Evolutionary conservation across 805 yeast genomes (phyloP), one percentile per base, ranked within the genome.

Genomic region (Sugiyamaella floridensis): DNA sequence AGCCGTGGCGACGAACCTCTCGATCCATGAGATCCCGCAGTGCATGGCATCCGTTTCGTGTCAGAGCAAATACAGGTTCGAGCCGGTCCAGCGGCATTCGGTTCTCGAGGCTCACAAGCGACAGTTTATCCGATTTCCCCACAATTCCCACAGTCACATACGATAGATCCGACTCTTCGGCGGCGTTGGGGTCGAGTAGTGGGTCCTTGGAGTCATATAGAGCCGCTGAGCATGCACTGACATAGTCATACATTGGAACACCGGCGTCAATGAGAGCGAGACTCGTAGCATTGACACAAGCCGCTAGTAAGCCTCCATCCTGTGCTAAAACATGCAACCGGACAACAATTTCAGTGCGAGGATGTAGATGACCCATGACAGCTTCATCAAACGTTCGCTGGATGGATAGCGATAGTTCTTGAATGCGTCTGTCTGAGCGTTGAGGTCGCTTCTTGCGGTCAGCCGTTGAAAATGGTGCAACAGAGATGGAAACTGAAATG

Each of bases 241-340:
- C 85, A 65, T 88, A 90, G 66, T 93, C 98, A 64, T 85, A 86
- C 85, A 93, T 83, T 4, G 97, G 85, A 45, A 93, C 83, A 48
- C 98, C 98, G 1, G 98, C 97, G 69, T 93, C 98, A 34, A 93
- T 81, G 44, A 93, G 74, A 0, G 96, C 97, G 60, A 93, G 71
- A 1, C 97, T 88, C 43, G 87, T 79, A 9, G 97, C 87, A 65
- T 93, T 93, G 43, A 88, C 76, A 58, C 93, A 80, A 0, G 86
- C 76, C 0, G 96, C 80, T 57, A 92, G 67, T 22, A 92, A 65
- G 0, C 96, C 96, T 40, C 99, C 99, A 63, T 93, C 99, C 63
- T 89, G 88, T 12, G 89, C 82, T 50, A 93, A 72, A 0, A 93
- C 89, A 58, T 87, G 86, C 6, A 90, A 72, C 44, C 80, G 78